Evolutionary conservation across 73 alveolate genomes (phyloP).

Genomic region (Paramecium sonneborni): DNA sequence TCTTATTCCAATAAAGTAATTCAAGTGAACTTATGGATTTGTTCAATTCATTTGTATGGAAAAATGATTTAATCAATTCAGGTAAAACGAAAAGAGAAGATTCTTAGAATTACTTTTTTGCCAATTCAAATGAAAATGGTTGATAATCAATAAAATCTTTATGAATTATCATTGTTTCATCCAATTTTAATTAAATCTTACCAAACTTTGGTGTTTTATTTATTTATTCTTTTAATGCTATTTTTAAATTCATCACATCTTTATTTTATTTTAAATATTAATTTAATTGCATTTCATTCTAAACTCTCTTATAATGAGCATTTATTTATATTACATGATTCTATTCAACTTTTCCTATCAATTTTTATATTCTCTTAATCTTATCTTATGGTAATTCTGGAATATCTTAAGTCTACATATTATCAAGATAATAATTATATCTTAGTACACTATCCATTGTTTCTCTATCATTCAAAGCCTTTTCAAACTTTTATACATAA

Average conservation of each 20-base stretch:
- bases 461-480: slow-evolving; percentile 1
- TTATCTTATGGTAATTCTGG: background rate
- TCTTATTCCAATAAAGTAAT: slow-evolving; percentile 11
- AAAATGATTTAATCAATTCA: background rate
- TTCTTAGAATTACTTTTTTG: background rate
- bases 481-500: background rate
- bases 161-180: background rate
- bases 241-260: background rate
- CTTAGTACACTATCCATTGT: background rate
- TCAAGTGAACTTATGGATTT: background rate
- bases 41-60: background rate
- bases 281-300: background rate
- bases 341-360: background rate
- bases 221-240: background rate
- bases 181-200: background rate
- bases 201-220: background rate
- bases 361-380: background rate
- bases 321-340: background rate
- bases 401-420: slow-evolving; percentile 15
- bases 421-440: slow-evolving; percentile 19
- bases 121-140: background rate
- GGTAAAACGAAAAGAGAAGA: background rate
- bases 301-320: background rate
- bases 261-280: background rate
- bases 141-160: background rate